Evolutionary conservation across 2,329 filamentous ascomycete genomes (phyloP).

Genomic region (Colletotrichum limetticola): DNA sequence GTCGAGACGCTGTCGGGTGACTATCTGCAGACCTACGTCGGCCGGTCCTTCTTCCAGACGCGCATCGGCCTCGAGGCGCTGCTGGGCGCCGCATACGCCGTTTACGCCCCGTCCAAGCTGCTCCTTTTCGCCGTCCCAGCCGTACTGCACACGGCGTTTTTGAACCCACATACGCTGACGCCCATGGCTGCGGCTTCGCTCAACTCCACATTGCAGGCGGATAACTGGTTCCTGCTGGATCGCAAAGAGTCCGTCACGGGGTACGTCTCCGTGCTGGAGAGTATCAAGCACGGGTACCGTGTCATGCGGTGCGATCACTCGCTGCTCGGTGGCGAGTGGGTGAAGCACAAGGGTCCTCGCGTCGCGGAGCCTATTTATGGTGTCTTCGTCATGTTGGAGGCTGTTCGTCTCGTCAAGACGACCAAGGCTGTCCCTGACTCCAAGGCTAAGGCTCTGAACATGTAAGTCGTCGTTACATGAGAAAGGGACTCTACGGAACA

Average conservation of each 20-base stretch:
- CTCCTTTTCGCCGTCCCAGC: constrained; percentile 77
- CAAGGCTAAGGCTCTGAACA: constrained; percentile 83
- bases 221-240: constrained; percentile 81
- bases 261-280: constrained; percentile 92
- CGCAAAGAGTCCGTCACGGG: constrained; percentile 89
- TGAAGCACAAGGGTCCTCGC: constrained; percentile 59
- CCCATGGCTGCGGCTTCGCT: constrained; percentile 68
- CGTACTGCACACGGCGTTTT: constrained; percentile 74
- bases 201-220: constrained; percentile 71
- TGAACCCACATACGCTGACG: constrained; percentile 80
- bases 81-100: constrained; percentile 72
- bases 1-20: constrained; percentile 53
- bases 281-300: constrained; percentile 74
- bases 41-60: constrained; percentile 72
- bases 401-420: constrained; percentile 81
- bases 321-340: constrained; percentile 92
- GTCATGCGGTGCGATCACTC: constrained; percentile 95
- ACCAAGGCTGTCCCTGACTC: constrained; percentile 64
- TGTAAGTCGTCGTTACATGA: constrained; percentile 66
- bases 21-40: constrained; percentile 63
- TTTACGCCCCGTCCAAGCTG: constrained; percentile 75
- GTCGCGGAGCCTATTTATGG: constrained; percentile 91
- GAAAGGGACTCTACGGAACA: no score
- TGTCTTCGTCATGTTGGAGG: constrained; percentile 96
- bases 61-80: constrained; percentile 78